These are phyloP conservation scores for Pseudogymnoascus sp. DNA, from an alignment of 2,329 filamentous ascomycete species.

Conservation along the genomic window DNA sequence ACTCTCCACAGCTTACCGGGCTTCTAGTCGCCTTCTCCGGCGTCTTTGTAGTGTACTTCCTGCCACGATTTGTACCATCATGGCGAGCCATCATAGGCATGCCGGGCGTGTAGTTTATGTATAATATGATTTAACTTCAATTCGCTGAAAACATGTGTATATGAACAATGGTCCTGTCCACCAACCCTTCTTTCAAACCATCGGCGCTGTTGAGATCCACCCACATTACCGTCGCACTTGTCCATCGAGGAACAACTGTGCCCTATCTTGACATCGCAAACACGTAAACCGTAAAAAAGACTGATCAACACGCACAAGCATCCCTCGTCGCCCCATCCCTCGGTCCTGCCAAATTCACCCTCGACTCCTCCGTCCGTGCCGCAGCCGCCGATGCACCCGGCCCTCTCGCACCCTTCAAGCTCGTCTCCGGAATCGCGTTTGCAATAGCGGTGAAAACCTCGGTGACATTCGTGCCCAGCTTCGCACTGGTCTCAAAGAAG, in stretches of 20 bases:
- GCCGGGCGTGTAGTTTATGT: constrained; percentile 29
- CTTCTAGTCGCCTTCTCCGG: constrained; percentile 38
- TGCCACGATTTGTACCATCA: constrained; percentile 36
- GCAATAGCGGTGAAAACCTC: constrained; percentile 98
- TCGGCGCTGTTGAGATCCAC: not conserved
- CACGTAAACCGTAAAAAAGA: not conserved
- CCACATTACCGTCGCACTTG: not conserved
- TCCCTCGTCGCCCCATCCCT: constrained; percentile 74
- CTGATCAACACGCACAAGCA: constrained; percentile 70
- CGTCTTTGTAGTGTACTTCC: constrained; percentile 43
- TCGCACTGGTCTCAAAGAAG: constrained; percentile 97
- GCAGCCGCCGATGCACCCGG: constrained; percentile 48
- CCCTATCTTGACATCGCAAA: constrained; percentile 1
- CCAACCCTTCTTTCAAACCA: not conserved
- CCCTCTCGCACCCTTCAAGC: constrained; percentile 80
- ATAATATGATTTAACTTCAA: constrained; percentile 8
- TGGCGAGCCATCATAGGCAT: constrained; percentile 40
- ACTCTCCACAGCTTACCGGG: constrained; percentile 36
- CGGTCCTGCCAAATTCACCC: constrained; percentile 74
- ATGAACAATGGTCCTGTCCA: not conserved
- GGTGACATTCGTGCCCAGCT: constrained; percentile 87
- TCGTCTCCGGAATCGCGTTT: constrained; percentile 95
- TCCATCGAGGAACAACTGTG: constrained; percentile 14
- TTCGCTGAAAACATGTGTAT: constrained; percentile 6
- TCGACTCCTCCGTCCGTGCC: constrained; percentile 50